Base-by-base conservation (phyloP, 2,329 filamentous ascomycete species). In the Elsinoe fawcettii region DNA sequence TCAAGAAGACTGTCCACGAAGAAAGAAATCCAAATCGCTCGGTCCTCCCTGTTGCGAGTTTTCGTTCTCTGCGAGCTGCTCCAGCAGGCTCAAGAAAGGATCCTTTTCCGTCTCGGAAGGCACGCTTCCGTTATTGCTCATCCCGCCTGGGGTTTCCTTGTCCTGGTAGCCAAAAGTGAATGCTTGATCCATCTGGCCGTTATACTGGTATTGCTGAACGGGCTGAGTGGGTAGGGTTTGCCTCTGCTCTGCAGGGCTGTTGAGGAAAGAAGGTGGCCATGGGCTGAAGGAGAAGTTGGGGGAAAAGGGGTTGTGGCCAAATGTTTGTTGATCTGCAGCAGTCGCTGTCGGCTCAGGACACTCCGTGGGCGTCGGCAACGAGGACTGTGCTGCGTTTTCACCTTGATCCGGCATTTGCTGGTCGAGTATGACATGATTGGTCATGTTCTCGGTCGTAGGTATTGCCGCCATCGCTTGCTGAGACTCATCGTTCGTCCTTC, bases 51-150 rank as follows among this genome's bases (percentile, higher is more conserved):
- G 59, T 54, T 81, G 76, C 41, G 77, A 77, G 55, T 87, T 80
- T 70, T 92, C 88, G 65, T 89, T 90, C 70, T 93, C 88, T 0
- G 88, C 88, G 59, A 93, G 76, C 71, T 93, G 88, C 68, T 93
- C 88, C 34, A 93, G 73, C 41, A 93, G 72, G 60, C 82, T 87
- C 39, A 93, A 71, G 66, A 95, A 93, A 0, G 88, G 88, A 66
- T 93, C 89, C 64, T 88, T 90, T 63, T 92, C 88, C 18, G 67
- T 65, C 59, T 74, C 74, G 20, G 72, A 73, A 51, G 74, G 69
- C 53, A 67, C 69, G 12, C 69, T 43, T 68, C 69, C 64, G 49
- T 64, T 63, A 11, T 71, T 71, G 58, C 72, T 76, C n/a, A 70
- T 67, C 25, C 67, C 73, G 47, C 73, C 69, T 64, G 77, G 68